Conservation (phyloP, 2,329 filamentous ascomycete species). For the Ceratocystis huliohia region DNA sequence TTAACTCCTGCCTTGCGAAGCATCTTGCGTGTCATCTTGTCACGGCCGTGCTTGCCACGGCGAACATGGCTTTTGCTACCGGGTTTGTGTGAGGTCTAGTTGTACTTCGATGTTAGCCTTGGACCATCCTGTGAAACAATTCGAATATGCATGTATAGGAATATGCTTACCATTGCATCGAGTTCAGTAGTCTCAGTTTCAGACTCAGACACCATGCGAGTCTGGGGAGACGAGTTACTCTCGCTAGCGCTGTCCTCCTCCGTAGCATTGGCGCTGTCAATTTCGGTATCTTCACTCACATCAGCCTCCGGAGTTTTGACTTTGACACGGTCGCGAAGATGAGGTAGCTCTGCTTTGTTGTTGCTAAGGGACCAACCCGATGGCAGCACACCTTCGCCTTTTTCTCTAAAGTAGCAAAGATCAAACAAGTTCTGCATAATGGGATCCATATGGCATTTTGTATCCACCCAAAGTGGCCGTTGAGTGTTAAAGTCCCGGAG, state of each 20-base stretch:
- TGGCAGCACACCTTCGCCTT: constrained; percentile 40
- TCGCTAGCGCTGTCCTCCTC: constrained; percentile 41
- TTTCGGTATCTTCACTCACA: constrained; percentile 30
- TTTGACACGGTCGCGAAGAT: constrained; percentile 36
- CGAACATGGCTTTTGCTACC: constrained; percentile 1
- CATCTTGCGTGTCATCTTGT: constrained; percentile 4
- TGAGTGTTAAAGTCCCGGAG: constrained; percentile 38
- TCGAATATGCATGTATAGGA: neutral
- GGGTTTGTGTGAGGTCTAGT: neutral
- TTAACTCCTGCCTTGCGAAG: constrained; percentile 24
- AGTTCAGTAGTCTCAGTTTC: constrained; percentile 36
- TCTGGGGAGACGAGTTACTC: constrained; percentile 32
- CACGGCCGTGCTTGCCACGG: constrained; percentile 33
- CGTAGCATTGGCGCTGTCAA: constrained; percentile 33
- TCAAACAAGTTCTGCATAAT: constrained; percentile 62
- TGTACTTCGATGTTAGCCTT: neutral
- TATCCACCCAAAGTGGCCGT: constrained; percentile 42
- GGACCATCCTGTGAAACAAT: neutral
- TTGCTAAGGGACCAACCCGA: constrained; percentile 52
- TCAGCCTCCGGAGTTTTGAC: constrained; percentile 34
- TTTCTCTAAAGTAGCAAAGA: constrained; percentile 51
- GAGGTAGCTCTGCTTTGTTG: constrained; percentile 45
- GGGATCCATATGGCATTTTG: constrained; percentile 45
- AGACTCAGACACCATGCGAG: constrained; percentile 48
- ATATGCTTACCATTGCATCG: constrained; percentile 11